Evolutionary conservation across 129 eudicot genomes (phyloP), one percentile per base, ranked within the genome.

Genomic region (Apium graveolens): DNA sequence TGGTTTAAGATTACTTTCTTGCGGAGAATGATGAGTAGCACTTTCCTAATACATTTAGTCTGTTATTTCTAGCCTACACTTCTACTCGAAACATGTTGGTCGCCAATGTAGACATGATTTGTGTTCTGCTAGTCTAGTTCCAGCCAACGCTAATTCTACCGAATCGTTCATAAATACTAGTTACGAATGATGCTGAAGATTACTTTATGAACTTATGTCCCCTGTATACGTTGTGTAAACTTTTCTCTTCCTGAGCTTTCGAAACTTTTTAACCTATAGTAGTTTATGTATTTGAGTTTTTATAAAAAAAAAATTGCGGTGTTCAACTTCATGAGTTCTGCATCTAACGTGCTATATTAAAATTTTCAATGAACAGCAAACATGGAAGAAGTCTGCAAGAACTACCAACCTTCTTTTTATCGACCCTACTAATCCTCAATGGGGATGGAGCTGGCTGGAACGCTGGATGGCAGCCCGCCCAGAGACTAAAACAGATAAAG

Each of bases 371-470:
- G 29, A 73, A 85, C 90, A 94, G 96, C 93, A 94, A 85, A 87
- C 92, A n/a, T 89, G 96, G 98, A 94, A 90, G 91, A 90, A 90
- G 73, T 74, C 93, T 44, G 81, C 89, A 27, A 91, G 89, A 80
- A 71, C 92, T 18, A 55, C 96, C 11, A 88, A 87, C 87, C 81
- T 91, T 63, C 87, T 91, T 11, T 94, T 91, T 86, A 89, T 91
- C 91, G 98, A 91, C 81, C 97, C 93, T 43, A 89, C 91, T 7
- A 94, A 91, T 85, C 98, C 98, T 10, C 98, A 94, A 39, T 94
- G 98, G 98, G 98, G 98, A 11, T 94, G 98, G 98, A 94, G 98
- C 78, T 94, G 98, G 98, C 76, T 94, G 80, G 98, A 94, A 74
- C 87, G 98, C 73, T 94, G 91, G 89, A 89, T 88, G 93, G 91